phyloP scores from a whole-genome alignment of 1,284 basidiomycete genomes.

The Moniliophthora roreri region DNA sequence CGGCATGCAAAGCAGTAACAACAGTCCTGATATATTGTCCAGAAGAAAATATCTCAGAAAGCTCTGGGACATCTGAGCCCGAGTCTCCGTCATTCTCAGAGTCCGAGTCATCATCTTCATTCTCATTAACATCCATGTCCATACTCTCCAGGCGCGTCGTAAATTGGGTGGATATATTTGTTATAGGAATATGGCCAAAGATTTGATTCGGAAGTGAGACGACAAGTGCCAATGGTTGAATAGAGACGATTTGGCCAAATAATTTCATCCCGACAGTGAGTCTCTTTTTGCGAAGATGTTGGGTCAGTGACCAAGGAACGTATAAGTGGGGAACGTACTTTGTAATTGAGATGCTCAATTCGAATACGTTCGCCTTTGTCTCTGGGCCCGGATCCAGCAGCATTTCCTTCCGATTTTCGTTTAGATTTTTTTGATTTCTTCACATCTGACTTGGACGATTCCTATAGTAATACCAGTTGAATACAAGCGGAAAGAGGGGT shows the following conservation, averaged over 20 bases:
- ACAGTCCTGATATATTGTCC: conserved; percentile 88
- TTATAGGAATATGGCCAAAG: conserved; percentile 93
- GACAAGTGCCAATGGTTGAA: conserved; percentile 89
- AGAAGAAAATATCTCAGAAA: conserved; percentile 74
- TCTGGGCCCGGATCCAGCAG: conserved; percentile 26
- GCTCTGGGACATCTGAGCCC: conserved; percentile 54
- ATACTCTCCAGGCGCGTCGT: conserved; percentile 70
- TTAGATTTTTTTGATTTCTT: conserved; percentile 45
- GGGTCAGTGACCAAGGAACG: not conserved
- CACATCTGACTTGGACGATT: conserved; percentile 25
- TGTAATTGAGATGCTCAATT: conserved; percentile 94
- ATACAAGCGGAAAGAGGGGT: too few species aligned
- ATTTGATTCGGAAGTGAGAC: conserved; percentile 96
- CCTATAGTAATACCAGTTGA: conserved; percentile 9
- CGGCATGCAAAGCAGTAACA: conserved; percentile 66
- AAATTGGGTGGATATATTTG: conserved; percentile 86
- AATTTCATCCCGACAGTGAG: conserved; percentile 85
- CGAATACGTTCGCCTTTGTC: conserved; percentile 54
- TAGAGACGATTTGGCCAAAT: conserved; percentile 82
- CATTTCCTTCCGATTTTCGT: conserved; percentile 44
- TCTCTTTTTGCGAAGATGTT: conserved; percentile 50
- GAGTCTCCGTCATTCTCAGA: conserved; percentile 37
- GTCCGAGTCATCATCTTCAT: conserved; percentile 44
- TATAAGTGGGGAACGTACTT: conserved; percentile 46
- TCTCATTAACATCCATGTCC: conserved; percentile 51